These are phyloP conservation scores for Eragrostis curvula DNA, from an alignment of 176 grass and related monocot species.

Conservation along the genomic window DNA sequence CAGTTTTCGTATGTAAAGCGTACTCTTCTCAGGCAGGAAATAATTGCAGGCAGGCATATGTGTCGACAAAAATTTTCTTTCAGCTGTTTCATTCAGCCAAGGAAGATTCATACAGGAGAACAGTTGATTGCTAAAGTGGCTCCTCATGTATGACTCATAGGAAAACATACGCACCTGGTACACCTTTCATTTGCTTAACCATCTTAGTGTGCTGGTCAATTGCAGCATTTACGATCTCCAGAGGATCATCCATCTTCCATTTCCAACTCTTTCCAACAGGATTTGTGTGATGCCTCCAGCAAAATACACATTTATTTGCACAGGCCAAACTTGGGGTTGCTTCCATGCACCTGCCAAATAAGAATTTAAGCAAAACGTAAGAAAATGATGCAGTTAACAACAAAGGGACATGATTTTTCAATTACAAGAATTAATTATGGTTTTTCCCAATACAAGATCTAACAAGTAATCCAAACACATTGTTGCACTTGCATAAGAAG, in stretches of 20 bases:
- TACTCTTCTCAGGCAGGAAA: slow-evolving; percentile 1
- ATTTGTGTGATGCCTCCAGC: slow-evolving; percentile 99
- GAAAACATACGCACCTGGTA: slow-evolving; percentile 69
- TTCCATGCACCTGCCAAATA: slow-evolving; percentile 86
- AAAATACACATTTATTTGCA: slow-evolving; percentile 99
- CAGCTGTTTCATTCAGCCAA: slow-evolving; percentile 19
- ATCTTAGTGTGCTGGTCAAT: slow-evolving; percentile 94
- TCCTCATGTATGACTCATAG: slow-evolving; percentile 15
- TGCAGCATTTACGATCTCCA: slow-evolving; percentile 83
- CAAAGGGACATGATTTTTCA: background rate
- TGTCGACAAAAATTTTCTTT: background rate
- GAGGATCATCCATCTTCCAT: slow-evolving; percentile 97
- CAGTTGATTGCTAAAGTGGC: background rate
- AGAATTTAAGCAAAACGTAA: slow-evolving; percentile 29
- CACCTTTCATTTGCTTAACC: slow-evolving; percentile 99
- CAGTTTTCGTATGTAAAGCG: background rate
- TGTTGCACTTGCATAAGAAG: background rate
- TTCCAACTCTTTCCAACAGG: slow-evolving; percentile 97
- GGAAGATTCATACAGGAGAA: background rate
- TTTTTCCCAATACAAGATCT: background rate
- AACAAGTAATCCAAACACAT: background rate
- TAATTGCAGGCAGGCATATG: background rate
- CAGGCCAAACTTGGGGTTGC: slow-evolving; percentile 98
- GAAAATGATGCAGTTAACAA: background rate
- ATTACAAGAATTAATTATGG: background rate